Percentiles rank a stretch among this genome's conserved stretches.
Evolutionary conservation across 192 early-diverging fungal species (phyloP).

Genomic region (Umbelopsis ramanniana): DNA sequence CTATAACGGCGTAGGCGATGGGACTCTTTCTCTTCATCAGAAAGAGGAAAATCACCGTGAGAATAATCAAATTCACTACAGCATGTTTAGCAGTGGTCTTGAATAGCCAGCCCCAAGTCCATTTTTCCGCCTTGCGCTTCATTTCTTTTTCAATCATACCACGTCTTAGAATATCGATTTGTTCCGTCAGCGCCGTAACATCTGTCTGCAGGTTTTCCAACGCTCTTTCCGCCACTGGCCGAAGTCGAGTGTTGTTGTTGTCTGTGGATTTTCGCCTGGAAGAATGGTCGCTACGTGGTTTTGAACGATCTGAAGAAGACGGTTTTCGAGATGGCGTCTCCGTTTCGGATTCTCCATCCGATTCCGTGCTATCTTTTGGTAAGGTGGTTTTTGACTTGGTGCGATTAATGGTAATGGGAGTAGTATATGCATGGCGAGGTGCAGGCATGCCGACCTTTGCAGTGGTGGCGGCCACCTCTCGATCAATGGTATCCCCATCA

Average conservation of each 20-base stretch:
- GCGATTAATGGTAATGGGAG: not conserved
- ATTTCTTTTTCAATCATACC: slow-evolving; percentile 1
- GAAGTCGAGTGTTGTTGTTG: not conserved
- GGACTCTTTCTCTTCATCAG: slow-evolving; percentile 30
- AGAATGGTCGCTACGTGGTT: not conserved
- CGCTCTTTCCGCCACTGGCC: slow-evolving; percentile 22
- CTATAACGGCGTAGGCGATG: slow-evolving; percentile 34
- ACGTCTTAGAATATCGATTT: slow-evolving; percentile 24
- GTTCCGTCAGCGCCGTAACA: slow-evolving; percentile 29
- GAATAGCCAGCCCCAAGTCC: slow-evolving; percentile 29
- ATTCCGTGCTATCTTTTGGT: slow-evolving; percentile 2
- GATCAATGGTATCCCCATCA: slow-evolving; percentile 31
- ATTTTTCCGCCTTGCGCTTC: slow-evolving; percentile 10
- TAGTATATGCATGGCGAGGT: slow-evolving; percentile 17
- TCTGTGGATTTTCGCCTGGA: not conserved
- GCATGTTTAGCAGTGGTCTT: slow-evolving; percentile 35
- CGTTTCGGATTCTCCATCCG: not conserved
- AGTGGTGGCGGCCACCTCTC: slow-evolving; percentile 29
- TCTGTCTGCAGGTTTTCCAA: slow-evolving; percentile 35
- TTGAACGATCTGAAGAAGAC: slow-evolving; percentile 15
- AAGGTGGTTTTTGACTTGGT: not conserved
- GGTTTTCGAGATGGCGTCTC: not conserved
- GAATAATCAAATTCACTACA: slow-evolving; percentile 29
- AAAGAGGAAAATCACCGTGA: slow-evolving; percentile 29
- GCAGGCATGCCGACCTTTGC: slow-evolving; percentile 2